phyloP scores from a whole-genome alignment of 495 filamentous ascomycete genomes.

The Viridothelium virens region DNA sequence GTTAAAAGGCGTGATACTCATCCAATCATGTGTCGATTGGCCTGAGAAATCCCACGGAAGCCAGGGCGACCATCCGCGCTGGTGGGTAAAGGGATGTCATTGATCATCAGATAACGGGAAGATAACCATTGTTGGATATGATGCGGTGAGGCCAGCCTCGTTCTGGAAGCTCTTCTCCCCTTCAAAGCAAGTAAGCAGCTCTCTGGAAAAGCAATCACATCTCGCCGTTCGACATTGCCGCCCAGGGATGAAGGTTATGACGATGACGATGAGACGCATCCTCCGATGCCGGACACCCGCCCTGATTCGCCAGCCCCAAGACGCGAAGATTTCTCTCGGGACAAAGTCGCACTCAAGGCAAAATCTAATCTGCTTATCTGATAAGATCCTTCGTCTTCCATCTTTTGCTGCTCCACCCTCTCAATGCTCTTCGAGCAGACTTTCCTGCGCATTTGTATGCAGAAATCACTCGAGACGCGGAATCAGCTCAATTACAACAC shows the following conservation, averaged over 20 bases:
- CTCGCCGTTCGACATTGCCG: not conserved
- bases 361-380: slow-evolving; percentile 2
- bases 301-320: not conserved
- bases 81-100: not conserved
- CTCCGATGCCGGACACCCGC: not conserved
- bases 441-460: not conserved
- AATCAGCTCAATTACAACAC: not conserved
- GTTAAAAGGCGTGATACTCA: not conserved
- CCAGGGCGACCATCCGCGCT: not conserved
- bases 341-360: not conserved
- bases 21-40: not conserved
- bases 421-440: slow-evolving; percentile 9
- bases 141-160: not conserved
- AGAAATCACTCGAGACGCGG: not conserved
- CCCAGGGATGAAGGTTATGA: not conserved
- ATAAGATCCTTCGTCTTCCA: not conserved
- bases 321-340: not conserved
- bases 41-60: not conserved
- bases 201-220: not conserved
- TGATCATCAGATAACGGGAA: not conserved
- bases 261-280: not conserved
- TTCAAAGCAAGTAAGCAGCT: not conserved
- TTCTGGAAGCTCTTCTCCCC: not conserved
- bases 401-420: not conserved
- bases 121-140: not conserved